A percentile compares a stretch with the other conserved stretches of the same genome.
Evolutionary conservation across 2,329 filamentous ascomycete species (phyloP).

Genomic region (Colletotrichum tabaci): DNA sequence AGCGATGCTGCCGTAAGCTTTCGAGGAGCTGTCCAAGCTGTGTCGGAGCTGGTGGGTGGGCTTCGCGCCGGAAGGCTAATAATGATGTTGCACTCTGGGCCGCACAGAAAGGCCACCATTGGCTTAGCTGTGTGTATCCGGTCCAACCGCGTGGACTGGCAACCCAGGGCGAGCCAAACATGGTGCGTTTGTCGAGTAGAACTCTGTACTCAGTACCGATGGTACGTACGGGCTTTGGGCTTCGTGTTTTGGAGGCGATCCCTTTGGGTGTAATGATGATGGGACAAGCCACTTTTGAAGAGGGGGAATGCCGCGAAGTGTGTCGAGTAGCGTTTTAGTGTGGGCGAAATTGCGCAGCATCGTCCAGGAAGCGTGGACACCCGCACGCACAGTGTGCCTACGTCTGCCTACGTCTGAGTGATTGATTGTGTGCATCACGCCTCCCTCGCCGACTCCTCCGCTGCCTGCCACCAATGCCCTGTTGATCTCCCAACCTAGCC

Average conservation of each 20-base stretch:
- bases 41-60: slow-evolving; percentile 17
- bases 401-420: slow-evolving; percentile 13
- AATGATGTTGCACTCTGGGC: slow-evolving; percentile 33
- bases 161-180: slow-evolving; percentile 32
- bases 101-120: slow-evolving; percentile 25
- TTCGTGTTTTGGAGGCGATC: slow-evolving; percentile 21
- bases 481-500: slow-evolving; percentile 2
- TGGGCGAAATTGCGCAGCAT: slow-evolving; percentile 35
- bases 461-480: slow-evolving; percentile 8
- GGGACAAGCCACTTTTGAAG: slow-evolving; percentile 36
- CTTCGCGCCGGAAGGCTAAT: slow-evolving; percentile 21
- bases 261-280: slow-evolving; percentile 32
- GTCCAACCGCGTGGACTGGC: slow-evolving; percentile 34
- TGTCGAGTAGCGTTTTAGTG: slow-evolving; percentile 42
- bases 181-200: slow-evolving; percentile 33
- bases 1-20: slow-evolving; percentile 8
- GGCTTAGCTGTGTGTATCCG: slow-evolving; percentile 14
- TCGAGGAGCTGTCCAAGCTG: slow-evolving; percentile 20
- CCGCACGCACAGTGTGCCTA: slow-evolving; percentile 29
- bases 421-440: neutral
- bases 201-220: slow-evolving; percentile 26
- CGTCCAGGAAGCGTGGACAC: slow-evolving; percentile 24
- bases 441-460: slow-evolving; percentile 7
- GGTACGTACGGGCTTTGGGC: slow-evolving; percentile 19
- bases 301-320: slow-evolving; percentile 40